Evolutionary conservation across 148 eudicot species (phyloP).

Genomic region (Cornus suecica): DNA sequence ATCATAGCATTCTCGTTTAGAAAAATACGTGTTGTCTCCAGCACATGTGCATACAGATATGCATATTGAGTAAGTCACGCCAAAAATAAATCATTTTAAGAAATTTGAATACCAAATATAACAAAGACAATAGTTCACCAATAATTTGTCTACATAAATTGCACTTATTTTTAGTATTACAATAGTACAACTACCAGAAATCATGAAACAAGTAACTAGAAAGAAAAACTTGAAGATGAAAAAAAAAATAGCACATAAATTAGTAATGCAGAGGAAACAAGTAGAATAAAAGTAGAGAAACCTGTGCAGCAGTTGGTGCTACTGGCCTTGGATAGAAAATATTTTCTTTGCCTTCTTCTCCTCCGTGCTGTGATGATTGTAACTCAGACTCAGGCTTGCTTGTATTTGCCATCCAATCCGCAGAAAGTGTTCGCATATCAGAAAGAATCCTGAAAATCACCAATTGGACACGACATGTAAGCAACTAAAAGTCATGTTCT

Average conservation of each 20-base stretch:
- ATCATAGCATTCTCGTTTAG: no score
- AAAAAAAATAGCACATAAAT: neutral
- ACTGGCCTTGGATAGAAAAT: slow-evolving; percentile 93
- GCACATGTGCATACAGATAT: neutral
- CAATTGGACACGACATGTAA: slow-evolving; percentile 3
- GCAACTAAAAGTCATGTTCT: neutral
- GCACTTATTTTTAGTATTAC: neutral
- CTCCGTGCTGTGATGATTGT: slow-evolving; percentile 68
- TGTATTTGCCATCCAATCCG: slow-evolving; percentile 99
- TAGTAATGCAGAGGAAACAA: neutral
- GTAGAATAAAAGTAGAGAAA: slow-evolving; percentile 18
- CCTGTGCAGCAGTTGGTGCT: slow-evolving; percentile 98
- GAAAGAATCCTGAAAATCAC: slow-evolving; percentile 76
- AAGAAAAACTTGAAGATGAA: neutral
- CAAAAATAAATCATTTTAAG: neutral
- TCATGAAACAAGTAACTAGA: slow-evolving; percentile 1
- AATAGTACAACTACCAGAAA: neutral
- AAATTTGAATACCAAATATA: no score
- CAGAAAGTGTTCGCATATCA: slow-evolving; percentile 98
- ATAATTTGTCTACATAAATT: neutral
- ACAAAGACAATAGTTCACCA: neutral
- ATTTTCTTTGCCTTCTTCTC: slow-evolving; percentile 80
- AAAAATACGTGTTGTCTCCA: no score
- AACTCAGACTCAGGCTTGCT: slow-evolving; percentile 71
- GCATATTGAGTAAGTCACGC: neutral